Base-by-base conservation (phyloP, 345 rosid species). In the Arabidopsis arenosa region DNA sequence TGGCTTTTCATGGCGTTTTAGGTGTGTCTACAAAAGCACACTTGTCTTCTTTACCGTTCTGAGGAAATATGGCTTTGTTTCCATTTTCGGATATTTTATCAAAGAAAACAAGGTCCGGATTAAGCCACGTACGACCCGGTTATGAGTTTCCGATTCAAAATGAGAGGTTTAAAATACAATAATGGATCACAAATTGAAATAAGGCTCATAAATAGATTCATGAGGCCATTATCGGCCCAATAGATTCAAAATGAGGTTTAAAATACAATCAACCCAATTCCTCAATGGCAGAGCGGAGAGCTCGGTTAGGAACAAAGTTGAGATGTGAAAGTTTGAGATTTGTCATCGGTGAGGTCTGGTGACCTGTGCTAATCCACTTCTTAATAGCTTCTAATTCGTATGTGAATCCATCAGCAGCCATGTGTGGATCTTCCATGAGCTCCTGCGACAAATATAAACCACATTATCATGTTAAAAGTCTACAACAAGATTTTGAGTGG, bases 391-490 rank as follows among this genome's bases (percentile, higher is more conserved):
- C 78, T 57, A 80, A 84, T 82, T 90, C 96, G 13, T 92, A 92
- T 0, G 92, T 88, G 67, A 48, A 79, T 7, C 97, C 96, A 66
- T 90, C 97, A 0, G 92, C 96, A 5, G 94, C 85, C 13, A 90
- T 70, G 14, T 78, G 83, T 26, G 94, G 96, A 63, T 90, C 85
- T 79, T 45, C 71, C 94, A 90, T 93, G 9, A 77, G 39, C 14
- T 77, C 80, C 72, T 76, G 52, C 60, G 2, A 15, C 9, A 4
- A 36, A 35, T 54, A 41, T 43, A 56, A 53, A 55, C 33, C 41
- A 4, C 7, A 39, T 57, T 30, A 53, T 3, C 32, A 17, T 45
- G n/a, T 45, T 45, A 21, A 52, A 52, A 37, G 0, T 69, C 11
- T 40, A 9, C 3, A 49, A 36, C 54, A 21, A 33, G 41, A 23